Evolutionary conservation across 2,329 filamentous ascomycete species (phyloP), one percentile per base, ranked within the genome.

Genomic region (Hymenoscyphus fructigenus): DNA sequence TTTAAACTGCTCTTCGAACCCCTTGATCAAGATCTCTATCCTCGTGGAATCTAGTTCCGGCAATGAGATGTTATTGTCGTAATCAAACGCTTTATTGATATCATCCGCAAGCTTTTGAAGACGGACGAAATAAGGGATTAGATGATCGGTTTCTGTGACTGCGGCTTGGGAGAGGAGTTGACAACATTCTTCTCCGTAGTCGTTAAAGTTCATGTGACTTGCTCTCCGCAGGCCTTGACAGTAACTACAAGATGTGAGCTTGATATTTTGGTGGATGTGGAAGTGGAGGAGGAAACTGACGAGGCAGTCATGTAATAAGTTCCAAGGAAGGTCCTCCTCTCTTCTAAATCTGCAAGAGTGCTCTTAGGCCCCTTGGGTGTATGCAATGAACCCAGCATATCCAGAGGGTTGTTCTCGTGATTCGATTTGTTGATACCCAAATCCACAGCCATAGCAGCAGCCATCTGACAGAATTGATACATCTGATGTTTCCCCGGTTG

Each of bases 381-480:
- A 15, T 20, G 15, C 7, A 60, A 47, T 15, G 44, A 15, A 23
- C 53, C 14, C 29, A 14, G 14, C 55, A 38, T 14, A 9, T 61
- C 53, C 44, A 32, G 15, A 15, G 41, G 41, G 2, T 20, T 50
- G 23, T 28, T 17, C 4, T 38, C 36, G 26, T 44, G 50, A 14
- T 28, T 28, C 28, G 61, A 38, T 61, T 67, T 64, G 55, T 72
- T 68, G 23, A 75, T 71, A 29, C 68, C 69, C 9, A 77, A 63
- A 41, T 77, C 75, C 12, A 72, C 66, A 7, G 70, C 69, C 69
- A 77, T 72, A 20, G 71, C 62, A 20, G 70, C 70, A 17, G 72
- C 72, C 41, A 76, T 69, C 58, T 76, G 73, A 12, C 69, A 68
- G 23, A 77, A 67, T 55, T 76, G 75, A 58, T 75, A 75, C 23